These are phyloP conservation scores for Aplosporella prunicola DNA, from an alignment of 2,329 filamentous ascomycete genomes.

Conservation along the genomic window DNA sequence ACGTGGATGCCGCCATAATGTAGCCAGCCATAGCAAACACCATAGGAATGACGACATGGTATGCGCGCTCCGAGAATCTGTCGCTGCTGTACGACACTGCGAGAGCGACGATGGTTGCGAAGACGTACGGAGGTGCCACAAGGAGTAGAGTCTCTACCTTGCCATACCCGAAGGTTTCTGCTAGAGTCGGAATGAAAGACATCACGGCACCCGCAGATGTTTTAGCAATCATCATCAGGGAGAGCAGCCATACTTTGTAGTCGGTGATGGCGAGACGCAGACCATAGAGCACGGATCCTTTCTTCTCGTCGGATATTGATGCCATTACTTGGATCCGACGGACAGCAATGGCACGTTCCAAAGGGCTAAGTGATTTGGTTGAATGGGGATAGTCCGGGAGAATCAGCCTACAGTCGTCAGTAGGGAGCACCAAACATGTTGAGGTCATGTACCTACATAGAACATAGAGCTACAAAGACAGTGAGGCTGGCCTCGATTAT, in stretches of 20 bases:
- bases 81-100: not conserved
- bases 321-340: conserved; percentile 1
- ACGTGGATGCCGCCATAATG: not conserved
- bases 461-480: not conserved
- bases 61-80: not conserved
- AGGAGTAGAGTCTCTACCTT: not conserved
- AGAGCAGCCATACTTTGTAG: conserved; percentile 8
- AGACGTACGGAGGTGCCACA: not conserved
- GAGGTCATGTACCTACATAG: no score
- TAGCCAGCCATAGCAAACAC: not conserved
- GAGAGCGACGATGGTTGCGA: not conserved
- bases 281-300: conserved; percentile 1
- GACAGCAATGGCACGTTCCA: conserved; percentile 8
- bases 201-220: conserved; percentile 6
- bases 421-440: no score
- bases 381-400: conserved; percentile 10
- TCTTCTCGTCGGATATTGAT: not conserved
- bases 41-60: conserved; percentile 1
- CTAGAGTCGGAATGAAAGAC: conserved; percentile 9
- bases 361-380: not conserved
- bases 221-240: conserved; percentile 8
- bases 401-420: no score
- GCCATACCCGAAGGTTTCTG: conserved; percentile 6
- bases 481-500: conserved; percentile 3
- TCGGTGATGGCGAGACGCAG: conserved; percentile 9